Conservation (phyloP, 352 stramenopile species). For the Pythium dissimile region DNA sequence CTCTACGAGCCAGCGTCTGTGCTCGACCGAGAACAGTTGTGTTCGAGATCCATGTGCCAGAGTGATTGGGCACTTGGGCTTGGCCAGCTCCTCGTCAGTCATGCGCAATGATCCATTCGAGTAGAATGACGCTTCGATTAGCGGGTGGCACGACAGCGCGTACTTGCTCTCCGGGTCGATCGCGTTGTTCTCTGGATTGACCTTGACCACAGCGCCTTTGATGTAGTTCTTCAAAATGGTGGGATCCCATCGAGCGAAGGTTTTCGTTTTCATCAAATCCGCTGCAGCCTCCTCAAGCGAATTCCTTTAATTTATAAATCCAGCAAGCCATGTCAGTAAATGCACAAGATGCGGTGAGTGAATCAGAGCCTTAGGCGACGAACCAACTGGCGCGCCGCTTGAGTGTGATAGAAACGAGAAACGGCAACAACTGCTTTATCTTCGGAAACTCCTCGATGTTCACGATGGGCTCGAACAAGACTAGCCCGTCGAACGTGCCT, state of each 20-base stretch:
- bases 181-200: conserved; percentile 14
- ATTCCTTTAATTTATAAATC: conserved; percentile 7
- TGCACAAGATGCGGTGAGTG: background rate
- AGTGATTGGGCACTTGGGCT: conserved; percentile 21
- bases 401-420: conserved; percentile 14
- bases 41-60: conserved; percentile 41
- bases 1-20: conserved; percentile 4
- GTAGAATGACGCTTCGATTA: conserved; percentile 40
- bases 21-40: conserved; percentile 33
- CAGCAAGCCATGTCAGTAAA: background rate
- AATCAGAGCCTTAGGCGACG: background rate
- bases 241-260: conserved; percentile 39
- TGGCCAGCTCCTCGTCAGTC: conserved; percentile 24
- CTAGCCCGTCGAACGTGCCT: conserved; percentile 35
- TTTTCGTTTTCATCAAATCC: conserved; percentile 28
- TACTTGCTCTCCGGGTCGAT: background rate
- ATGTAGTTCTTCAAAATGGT: conserved; percentile 28
- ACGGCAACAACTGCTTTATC: background rate
- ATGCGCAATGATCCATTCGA: conserved; percentile 16
- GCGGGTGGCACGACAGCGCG: conserved; percentile 25
- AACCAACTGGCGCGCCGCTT: conserved; percentile 1
- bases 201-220: conserved; percentile 34
- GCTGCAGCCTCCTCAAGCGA: conserved; percentile 9
- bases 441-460: conserved; percentile 12
- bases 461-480: conserved; percentile 43